Conservation (phyloP, 352 stramenopile species). For the Aphanomyces stellatus region DNA sequence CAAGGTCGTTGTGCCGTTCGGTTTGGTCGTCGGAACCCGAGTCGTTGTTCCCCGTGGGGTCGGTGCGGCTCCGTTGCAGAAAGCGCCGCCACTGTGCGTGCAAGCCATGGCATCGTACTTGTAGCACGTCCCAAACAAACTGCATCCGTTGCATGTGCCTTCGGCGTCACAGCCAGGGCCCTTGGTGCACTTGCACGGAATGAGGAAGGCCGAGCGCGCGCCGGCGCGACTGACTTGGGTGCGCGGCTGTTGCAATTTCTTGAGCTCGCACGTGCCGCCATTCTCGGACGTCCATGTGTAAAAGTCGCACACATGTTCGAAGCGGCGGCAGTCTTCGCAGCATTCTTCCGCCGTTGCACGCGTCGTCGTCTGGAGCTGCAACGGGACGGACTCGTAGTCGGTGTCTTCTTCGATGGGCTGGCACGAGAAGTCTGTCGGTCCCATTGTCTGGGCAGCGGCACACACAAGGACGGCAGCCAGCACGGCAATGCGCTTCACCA, state of each 20-base stretch:
- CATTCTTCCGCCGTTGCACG: background rate
- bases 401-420: background rate
- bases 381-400: background rate
- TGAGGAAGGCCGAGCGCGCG: background rate
- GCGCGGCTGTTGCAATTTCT: background rate
- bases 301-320: constrained; percentile 1
- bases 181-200: background rate
- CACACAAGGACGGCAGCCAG: background rate
- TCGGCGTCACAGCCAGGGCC: background rate
- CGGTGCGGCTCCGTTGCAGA: background rate
- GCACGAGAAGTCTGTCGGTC: background rate
- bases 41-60: background rate
- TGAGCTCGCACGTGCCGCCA: background rate
- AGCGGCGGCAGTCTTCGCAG: background rate
- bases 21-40: background rate
- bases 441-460: background rate
- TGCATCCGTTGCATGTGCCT: background rate
- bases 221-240: background rate
- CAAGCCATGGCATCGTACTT: background rate
- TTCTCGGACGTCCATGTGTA: background rate
- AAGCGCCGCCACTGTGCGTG: background rate
- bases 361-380: background rate
- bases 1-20: background rate
- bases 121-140: constrained; percentile 2
- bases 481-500: background rate